Evolutionary conservation across 1,284 basidiomycete genomes (phyloP), one percentile per base, ranked within the genome.

Genomic region (Moesziomyces antarcticus): DNA sequence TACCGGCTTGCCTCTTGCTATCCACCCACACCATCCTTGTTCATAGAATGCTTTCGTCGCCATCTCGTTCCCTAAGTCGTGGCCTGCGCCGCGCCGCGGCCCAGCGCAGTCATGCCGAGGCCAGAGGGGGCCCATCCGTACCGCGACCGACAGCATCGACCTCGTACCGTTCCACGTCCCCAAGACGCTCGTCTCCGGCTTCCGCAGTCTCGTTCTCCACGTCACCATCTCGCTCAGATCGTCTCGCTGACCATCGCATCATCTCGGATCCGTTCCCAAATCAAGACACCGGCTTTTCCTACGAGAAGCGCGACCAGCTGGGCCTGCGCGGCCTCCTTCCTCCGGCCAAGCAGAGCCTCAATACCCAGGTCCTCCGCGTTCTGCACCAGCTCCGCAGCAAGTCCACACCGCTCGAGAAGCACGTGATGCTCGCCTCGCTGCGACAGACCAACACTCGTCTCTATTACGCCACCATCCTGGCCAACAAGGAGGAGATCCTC

Each of bases 351-450:
- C 79, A 82, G 58, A 63, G 65, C 33, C 57, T 80, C 46, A 86
- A 90, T 51, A 85, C 86, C 30, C 92, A 93, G 79, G 84, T 86
- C 48, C 71, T 86, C 25, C 90, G 91, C 56, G 89, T 88, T 77
- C 85, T 92, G 53, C 85, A 85, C 20, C 92, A 93, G 82, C 85
- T 93, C 16, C 89, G 89, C 48, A 89, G 89, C 45, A 93, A 93
- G 85, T 7, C 46, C 8, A 89, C 88, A 77, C 80, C 84, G 54
- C 89, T 93, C 60, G 91, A 92, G 80, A 92, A 93, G 86, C 91
- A 94, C 85, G 92, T 93, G 77, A 93, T 89, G 82, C 88, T 94
- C 30, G 88, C 88, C 14, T 88, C 89, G 61, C 87, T 94, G 61
- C 92, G 92, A 84, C 86, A 90, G 78, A 86, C 89, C 50, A 90